Evolutionary conservation across 108 stramenopile genomes (phyloP).

Genomic region (Cyclotella sp.): DNA sequence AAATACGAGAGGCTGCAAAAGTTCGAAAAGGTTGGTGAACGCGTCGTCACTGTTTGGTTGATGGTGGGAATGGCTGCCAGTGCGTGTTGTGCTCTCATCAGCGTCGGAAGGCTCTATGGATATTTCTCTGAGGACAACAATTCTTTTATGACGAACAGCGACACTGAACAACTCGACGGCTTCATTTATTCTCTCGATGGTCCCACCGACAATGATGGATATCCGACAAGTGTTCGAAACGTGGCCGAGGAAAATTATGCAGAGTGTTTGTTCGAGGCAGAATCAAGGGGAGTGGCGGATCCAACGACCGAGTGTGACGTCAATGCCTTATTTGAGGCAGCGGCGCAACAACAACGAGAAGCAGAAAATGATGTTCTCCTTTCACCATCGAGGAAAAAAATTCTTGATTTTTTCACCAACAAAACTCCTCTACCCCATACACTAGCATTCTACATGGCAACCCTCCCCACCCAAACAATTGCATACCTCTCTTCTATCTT

Average conservation of each 20-base stretch:
- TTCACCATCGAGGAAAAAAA: constrained; percentile 20
- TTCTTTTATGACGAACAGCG: neutral
- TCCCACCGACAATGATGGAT: constrained; percentile 36
- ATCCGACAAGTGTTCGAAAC: constrained; percentile 24
- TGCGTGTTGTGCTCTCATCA: constrained; percentile 20
- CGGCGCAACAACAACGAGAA: neutral
- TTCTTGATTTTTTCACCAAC: constrained; percentile 17
- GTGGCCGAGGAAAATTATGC: constrained; percentile 43
- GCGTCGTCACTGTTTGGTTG: constrained; percentile 15
- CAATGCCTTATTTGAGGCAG: constrained; percentile 25
- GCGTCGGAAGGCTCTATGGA: constrained; percentile 24
- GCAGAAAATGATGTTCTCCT: neutral
- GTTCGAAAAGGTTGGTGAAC: constrained; percentile 17
- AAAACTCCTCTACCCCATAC: constrained; percentile 15
- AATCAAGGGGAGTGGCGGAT: constrained; percentile 29
- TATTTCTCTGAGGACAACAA: neutral
- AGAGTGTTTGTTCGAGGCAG: constrained; percentile 34
- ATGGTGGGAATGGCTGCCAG: constrained; percentile 31
- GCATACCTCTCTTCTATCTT: constrained; percentile 49
- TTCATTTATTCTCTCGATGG: constrained; percentile 50
- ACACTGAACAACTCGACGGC: constrained; percentile 23
- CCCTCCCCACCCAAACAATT: constrained; percentile 33
- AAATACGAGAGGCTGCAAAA: constrained; percentile 30
- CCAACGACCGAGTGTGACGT: constrained; percentile 29
- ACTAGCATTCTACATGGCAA: constrained; percentile 29